These are phyloP conservation scores for Coemansia pectinata DNA, from an alignment of 192 early-diverging fungal species.

Conservation along the genomic window DNA sequence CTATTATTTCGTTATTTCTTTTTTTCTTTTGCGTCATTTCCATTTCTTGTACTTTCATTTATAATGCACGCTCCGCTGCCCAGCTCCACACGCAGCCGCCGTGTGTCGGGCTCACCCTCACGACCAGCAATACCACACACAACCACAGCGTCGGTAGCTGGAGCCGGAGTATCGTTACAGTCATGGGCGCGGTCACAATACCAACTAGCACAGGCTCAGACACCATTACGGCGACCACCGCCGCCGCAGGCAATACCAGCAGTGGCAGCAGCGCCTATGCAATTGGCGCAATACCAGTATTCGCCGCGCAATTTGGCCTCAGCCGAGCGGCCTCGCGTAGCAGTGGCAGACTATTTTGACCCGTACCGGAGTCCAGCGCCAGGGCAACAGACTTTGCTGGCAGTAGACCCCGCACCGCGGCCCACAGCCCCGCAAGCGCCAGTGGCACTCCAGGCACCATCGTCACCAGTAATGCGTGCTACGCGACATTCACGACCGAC, in stretches of 20 bases:
- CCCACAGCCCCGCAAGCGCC: constrained; percentile 3
- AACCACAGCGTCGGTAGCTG: background rate
- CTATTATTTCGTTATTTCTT: background rate
- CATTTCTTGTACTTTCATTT: constrained; percentile 4
- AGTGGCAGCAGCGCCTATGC: constrained; percentile 10
- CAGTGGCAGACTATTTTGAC: constrained; percentile 53
- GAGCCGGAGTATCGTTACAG: constrained; percentile 38
- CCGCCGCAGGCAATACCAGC: background rate
- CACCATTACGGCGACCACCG: constrained; percentile 5
- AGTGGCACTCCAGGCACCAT: constrained; percentile 13
- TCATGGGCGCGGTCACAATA: constrained; percentile 51
- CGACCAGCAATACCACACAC: constrained; percentile 36
- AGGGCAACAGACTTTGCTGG: constrained; percentile 26
- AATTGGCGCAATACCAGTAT: constrained; percentile 45
- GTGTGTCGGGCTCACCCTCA: constrained; percentile 29
- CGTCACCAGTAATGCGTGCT: constrained; percentile 53
- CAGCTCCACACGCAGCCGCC: constrained; percentile 49
- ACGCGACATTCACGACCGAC: constrained; percentile 47
- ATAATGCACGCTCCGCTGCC: constrained; percentile 32
- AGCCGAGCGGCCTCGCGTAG: constrained; percentile 20
- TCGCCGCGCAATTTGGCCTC: constrained; percentile 9
- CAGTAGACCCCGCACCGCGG: constrained; percentile 2
- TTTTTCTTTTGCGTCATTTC: constrained; percentile 4
- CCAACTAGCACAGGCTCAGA: constrained; percentile 22
- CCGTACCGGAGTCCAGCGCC: constrained; percentile 32